Evolutionary conservation across 2,329 filamentous ascomycete species (phyloP).

Genomic region (Venturia aucupariae): DNA sequence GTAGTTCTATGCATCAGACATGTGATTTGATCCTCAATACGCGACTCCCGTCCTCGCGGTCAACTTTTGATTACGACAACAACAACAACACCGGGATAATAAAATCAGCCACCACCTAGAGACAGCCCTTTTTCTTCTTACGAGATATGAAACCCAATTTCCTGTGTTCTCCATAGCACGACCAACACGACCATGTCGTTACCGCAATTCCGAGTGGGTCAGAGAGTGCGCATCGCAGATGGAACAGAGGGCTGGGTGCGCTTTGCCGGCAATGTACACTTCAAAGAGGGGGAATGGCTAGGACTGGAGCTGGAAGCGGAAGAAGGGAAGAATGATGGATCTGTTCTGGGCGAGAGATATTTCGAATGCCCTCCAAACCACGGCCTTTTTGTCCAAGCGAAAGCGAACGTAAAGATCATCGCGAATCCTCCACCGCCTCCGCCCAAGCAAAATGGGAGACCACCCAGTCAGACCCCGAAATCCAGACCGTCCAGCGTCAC

Average conservation of each 20-base stretch:
- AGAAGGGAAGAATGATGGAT: conserved; percentile 87
- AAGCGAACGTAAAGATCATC: conserved; percentile 50
- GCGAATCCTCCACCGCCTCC: conserved; percentile 32
- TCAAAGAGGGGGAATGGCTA: conserved; percentile 77
- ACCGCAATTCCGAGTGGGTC: conserved; percentile 38
- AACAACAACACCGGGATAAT: neutral
- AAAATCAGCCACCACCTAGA: neutral
- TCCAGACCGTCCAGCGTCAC: conserved; percentile 10
- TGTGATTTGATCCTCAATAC: neutral
- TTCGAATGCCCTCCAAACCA: conserved; percentile 64
- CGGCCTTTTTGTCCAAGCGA: conserved; percentile 81
- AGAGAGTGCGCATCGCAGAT: conserved; percentile 70
- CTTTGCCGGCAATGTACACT: conserved; percentile 70
- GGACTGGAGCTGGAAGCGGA: conserved; percentile 78
- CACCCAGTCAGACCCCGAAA: conserved; percentile 18
- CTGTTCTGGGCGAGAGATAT: conserved; percentile 78
- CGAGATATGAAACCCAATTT: neutral
- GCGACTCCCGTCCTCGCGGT: neutral
- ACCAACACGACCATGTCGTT: neutral
- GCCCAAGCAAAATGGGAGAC: conserved; percentile 13
- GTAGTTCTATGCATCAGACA: too few species aligned
- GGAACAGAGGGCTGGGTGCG: conserved; percentile 68
- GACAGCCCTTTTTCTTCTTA: neutral
- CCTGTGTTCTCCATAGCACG: neutral
- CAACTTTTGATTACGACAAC: neutral